Evolutionary conservation across 2,329 filamentous ascomycete genomes (phyloP).

Genomic region (Diaporthe aspalathi): DNA sequence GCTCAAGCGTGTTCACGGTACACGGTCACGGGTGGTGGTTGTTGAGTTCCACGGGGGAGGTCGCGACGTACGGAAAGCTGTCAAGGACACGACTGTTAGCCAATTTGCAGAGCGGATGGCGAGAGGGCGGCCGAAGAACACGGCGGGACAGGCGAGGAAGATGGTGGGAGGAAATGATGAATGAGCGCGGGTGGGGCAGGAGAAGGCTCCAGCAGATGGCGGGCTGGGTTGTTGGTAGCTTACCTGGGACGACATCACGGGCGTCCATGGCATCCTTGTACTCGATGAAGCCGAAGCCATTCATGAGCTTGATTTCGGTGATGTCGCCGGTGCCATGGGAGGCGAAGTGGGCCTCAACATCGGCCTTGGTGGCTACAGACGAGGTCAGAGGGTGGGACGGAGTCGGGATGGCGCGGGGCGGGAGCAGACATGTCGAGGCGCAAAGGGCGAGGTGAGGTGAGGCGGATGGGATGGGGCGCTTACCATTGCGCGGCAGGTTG

Average conservation of each 20-base stretch:
- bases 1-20: conserved; percentile 42
- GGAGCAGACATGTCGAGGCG: conserved; percentile 26
- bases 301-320: conserved; percentile 99
- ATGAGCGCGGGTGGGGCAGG: conserved; percentile 34
- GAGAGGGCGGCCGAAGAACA: no score
- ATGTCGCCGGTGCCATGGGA: conserved; percentile 97
- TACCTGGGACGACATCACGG: conserved; percentile 97
- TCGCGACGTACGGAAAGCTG: conserved; percentile 71
- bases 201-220: no score
- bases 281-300: conserved; percentile 99
- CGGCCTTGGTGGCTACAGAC: conserved; percentile 87
- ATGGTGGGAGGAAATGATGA: conserved; percentile 34
- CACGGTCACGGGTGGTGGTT: conserved; percentile 40
- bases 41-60: conserved; percentile 48
- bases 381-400: conserved; percentile 18
- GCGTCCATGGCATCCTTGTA: conserved; percentile 99
- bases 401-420: conserved; percentile 41
- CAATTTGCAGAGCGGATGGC: conserved; percentile 6
- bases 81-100: conserved; percentile 45
- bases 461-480: conserved; percentile 51
- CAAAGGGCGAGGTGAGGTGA: conserved; percentile 27
- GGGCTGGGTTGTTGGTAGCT: conserved; percentile 48
- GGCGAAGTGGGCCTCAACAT: conserved; percentile 95
- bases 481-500: conserved; percentile 97
- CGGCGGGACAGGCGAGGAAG: no score